These are phyloP conservation scores for Geranium incanum DNA, from an alignment of 441 rosid genomes.

Conservation along the genomic window DNA sequence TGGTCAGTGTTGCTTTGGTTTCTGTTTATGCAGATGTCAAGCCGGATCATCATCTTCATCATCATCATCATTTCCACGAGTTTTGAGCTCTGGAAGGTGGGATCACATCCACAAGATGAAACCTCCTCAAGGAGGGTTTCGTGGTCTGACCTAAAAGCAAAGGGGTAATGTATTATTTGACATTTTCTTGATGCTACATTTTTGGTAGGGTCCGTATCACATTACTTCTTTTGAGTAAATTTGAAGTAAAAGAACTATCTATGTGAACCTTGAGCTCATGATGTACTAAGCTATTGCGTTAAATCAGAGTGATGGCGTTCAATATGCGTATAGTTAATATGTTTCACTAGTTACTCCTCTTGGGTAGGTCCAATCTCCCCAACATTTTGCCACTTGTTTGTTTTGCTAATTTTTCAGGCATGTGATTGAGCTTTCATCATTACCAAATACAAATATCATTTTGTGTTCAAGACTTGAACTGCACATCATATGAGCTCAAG, in stretches of 20 bases:
- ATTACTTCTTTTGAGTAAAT: no score
- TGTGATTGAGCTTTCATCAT: not conserved
- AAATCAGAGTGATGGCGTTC: no score
- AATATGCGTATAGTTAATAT: not conserved
- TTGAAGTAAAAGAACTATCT: no score
- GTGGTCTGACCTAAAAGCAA: not conserved
- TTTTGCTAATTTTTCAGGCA: not conserved
- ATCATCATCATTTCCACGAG: not conserved
- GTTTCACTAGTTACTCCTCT: not conserved
- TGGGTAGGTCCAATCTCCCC: not conserved
- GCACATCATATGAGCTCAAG: not conserved
- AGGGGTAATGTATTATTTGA: not conserved
- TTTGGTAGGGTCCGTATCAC: no score
- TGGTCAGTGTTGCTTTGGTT: not conserved
- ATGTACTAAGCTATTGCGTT: no score
- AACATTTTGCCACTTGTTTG: not conserved
- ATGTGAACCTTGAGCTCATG: no score
- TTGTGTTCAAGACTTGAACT: not conserved
- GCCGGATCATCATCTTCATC: not conserved
- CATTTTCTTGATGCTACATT: not conserved
- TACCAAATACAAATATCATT: not conserved
- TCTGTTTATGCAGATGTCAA: not conserved
- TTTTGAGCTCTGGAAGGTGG: not conserved
- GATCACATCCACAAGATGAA: not conserved
- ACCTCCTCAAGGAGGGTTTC: not conserved